Evolutionary conservation across 1,284 basidiomycete species (phyloP).

Genomic region (Austroboletus rostrupii): DNA sequence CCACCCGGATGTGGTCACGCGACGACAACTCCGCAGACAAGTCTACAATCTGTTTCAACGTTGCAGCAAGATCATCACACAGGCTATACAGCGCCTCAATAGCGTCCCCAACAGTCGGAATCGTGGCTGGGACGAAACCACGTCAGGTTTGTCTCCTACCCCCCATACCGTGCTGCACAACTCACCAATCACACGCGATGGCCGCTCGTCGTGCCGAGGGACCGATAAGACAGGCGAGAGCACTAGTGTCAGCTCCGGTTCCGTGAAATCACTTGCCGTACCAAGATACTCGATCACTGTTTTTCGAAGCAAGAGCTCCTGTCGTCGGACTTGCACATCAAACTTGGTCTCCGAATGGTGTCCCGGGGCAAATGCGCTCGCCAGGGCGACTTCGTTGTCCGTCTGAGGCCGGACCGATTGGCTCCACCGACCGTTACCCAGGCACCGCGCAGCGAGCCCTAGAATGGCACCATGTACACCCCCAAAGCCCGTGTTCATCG

Average conservation of each 20-base stretch:
- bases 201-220: constrained; percentile 43
- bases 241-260: constrained; percentile 64
- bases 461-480: constrained; percentile 81
- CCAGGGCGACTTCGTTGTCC: constrained; percentile 64
- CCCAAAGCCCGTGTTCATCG: constrained; percentile 73
- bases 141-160: constrained; percentile 3
- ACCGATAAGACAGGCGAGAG: constrained; percentile 57
- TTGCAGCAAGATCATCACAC: constrained; percentile 54
- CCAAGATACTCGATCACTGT: constrained; percentile 66
- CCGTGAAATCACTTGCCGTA: constrained; percentile 66
- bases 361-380: constrained; percentile 51
- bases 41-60: constrained; percentile 64
- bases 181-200: constrained; percentile 39
- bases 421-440: constrained; percentile 63
- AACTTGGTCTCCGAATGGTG: constrained; percentile 54
- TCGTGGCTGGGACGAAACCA: constrained; percentile 43
- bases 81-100: constrained; percentile 66
- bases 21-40: constrained; percentile 68
- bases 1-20: constrained; percentile 65
- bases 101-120: constrained; percentile 76
- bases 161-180: neutral
- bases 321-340: constrained; percentile 47
- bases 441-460: constrained; percentile 68
- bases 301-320: constrained; percentile 54
- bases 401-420: constrained; percentile 62